phyloP scores from a whole-genome alignment of 192 early-diverging fungal species.

The Lobosporangium transversale region DNA sequence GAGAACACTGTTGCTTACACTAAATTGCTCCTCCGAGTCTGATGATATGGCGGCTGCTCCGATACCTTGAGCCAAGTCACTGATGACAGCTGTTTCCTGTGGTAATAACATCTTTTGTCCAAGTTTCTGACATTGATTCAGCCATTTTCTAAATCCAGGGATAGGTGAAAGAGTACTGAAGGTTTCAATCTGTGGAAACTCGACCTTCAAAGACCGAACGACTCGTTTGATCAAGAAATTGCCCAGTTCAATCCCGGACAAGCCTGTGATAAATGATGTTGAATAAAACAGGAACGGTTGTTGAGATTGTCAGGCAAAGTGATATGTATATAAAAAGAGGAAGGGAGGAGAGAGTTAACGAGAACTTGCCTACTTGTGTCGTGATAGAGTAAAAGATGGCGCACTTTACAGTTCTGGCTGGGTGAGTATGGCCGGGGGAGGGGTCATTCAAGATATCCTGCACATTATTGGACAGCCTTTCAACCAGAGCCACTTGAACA shows the following conservation, averaged over 20 bases:
- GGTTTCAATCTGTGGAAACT: constrained; percentile 75
- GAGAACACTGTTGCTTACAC: constrained; percentile 23
- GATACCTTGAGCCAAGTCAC: not conserved
- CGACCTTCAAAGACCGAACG: constrained; percentile 77
- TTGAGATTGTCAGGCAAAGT: not conserved
- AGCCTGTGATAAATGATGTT: constrained; percentile 55
- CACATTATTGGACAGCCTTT: constrained; percentile 70
- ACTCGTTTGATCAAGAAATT: constrained; percentile 92
- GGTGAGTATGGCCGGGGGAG: constrained; percentile 33
- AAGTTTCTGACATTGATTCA: constrained; percentile 32
- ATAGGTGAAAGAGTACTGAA: constrained; percentile 94
- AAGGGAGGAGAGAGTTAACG: not conserved
- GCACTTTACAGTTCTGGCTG: constrained; percentile 56
- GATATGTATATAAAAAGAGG: not conserved
- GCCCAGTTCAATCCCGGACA: constrained; percentile 91
- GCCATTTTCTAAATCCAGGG: constrained; percentile 87
- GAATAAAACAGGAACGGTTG: not conserved
- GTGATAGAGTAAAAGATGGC: constrained; percentile 97
- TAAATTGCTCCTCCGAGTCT: constrained; percentile 27
- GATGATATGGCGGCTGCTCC: not conserved
- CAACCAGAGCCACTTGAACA: constrained; percentile 85
- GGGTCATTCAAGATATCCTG: constrained; percentile 59
- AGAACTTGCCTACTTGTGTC: constrained; percentile 73
- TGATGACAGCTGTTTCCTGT: constrained; percentile 14
- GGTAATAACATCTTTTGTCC: constrained; percentile 36